A percentile compares a stretch with the other conserved stretches of the same genome.
phyloP scores from a whole-genome alignment of 108 stramenopile genomes.

The Stephanodiscus minutulus region DNA sequence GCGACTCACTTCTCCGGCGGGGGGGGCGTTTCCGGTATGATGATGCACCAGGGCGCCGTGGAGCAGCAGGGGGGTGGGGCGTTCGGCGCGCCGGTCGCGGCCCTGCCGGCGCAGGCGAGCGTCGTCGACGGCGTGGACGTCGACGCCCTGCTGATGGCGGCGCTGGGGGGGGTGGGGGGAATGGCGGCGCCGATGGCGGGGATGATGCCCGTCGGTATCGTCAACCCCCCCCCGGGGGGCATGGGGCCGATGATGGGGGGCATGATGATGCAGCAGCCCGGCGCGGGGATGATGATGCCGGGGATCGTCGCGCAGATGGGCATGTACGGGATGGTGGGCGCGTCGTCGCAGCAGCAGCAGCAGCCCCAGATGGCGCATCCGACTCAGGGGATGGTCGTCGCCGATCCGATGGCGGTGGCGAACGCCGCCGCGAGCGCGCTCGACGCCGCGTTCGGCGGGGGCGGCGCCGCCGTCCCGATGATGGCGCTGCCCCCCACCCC shows the following conservation, averaged over 20 bases:
- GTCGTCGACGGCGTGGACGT: slow-evolving; percentile 77
- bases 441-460: slow-evolving; percentile 59
- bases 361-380: slow-evolving; percentile 18
- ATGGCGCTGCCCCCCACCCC: background rate
- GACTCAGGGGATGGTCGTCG: slow-evolving; percentile 33
- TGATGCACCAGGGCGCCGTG: slow-evolving; percentile 1
- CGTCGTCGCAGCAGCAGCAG: slow-evolving; percentile 19
- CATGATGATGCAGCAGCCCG: slow-evolving; percentile 44
- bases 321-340: slow-evolving; percentile 22
- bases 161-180: slow-evolving; percentile 55
- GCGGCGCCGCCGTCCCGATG: slow-evolving; percentile 22
- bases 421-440: slow-evolving; percentile 60
- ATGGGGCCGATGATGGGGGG: slow-evolving; percentile 47
- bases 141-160: slow-evolving; percentile 78
- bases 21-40: too few relatives aligned
- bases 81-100: slow-evolving; percentile 17
- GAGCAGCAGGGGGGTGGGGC: slow-evolving; percentile 12
- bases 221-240: slow-evolving; percentile 20
- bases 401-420: slow-evolving; percentile 65
- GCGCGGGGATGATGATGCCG: too few relatives aligned
- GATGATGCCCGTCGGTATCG: slow-evolving; percentile 2
- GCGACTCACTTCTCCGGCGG: slow-evolving; percentile 30
- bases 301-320: slow-evolving; percentile 15
- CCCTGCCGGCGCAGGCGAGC: slow-evolving; percentile 22
- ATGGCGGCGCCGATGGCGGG: background rate